Conservation (phyloP, 371 early-diverging fungal species). For the Mucor lusitanicus region DNA sequence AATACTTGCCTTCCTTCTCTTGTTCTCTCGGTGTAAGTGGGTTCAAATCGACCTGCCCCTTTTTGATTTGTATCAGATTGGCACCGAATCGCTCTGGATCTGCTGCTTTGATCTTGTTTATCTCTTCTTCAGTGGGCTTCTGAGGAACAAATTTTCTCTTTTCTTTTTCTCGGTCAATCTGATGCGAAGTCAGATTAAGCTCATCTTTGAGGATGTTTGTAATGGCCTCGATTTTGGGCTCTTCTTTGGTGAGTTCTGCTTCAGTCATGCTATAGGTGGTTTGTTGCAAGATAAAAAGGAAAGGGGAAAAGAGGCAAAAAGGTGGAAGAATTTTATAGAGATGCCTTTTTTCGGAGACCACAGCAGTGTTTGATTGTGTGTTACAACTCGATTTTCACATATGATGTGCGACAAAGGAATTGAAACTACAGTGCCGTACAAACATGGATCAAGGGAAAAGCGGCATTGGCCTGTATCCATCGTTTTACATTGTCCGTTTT, state of each 20-base stretch:
- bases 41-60: constrained; percentile 25
- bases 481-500: no score
- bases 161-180: constrained; percentile 1
- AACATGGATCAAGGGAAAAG: not conserved
- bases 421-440: not conserved
- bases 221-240: constrained; percentile 17
- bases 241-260: not conserved
- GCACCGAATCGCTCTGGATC: constrained; percentile 20
- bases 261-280: not conserved
- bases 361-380: not conserved
- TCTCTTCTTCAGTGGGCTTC: not conserved
- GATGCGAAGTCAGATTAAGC: constrained; percentile 6
- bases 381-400: not conserved
- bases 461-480: not conserved
- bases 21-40: constrained; percentile 40
- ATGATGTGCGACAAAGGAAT: not conserved
- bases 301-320: not conserved
- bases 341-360: not conserved
- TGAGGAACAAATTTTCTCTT: constrained; percentile 12
- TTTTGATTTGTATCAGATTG: constrained; percentile 17
- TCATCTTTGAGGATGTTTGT: constrained; percentile 20
- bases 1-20: constrained; percentile 33
- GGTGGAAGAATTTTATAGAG: no score
- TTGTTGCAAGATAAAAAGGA: not conserved
- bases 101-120: not conserved